Conservation (phyloP, 257 asterid species). For the Solanum bulbocastanum region DNA sequence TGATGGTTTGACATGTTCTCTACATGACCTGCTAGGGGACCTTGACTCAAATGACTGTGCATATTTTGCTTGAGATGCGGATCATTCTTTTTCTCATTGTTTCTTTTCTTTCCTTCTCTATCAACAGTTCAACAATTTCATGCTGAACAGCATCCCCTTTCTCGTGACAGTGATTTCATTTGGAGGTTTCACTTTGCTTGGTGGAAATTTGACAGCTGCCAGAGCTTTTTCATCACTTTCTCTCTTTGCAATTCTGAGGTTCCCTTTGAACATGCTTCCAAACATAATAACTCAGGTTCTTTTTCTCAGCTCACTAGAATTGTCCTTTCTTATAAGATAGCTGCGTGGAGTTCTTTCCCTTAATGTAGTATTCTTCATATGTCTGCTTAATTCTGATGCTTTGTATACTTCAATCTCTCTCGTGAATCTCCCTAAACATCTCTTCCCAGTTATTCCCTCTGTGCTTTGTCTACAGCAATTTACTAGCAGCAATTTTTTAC, state of each 20-base stretch:
- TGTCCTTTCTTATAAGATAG: neutral
- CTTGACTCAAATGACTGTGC: neutral
- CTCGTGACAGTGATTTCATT: constrained; percentile 77
- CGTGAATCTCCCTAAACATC: neutral
- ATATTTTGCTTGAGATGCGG: neutral
- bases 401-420: neutral
- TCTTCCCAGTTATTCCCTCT: neutral
- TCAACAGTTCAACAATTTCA: constrained; percentile 76
- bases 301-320: neutral
- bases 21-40: neutral
- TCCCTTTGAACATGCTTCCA: constrained; percentile 77
- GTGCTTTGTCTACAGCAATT: neutral
- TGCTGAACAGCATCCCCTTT: constrained; percentile 76
- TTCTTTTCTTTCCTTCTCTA: neutral
- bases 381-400: neutral
- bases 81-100: neutral
- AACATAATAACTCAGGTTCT: constrained; percentile 81
- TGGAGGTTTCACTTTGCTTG: constrained; percentile 67
- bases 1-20: neutral
- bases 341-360: neutral
- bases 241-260: constrained; percentile 62
- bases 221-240: constrained; percentile 87
- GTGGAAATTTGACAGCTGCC: constrained; percentile 86
- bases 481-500: neutral
- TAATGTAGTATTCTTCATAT: neutral